phyloP scores from a whole-genome alignment of 2,329 filamentous ascomycete genomes.

The Tolypocladium amazonense region DNA sequence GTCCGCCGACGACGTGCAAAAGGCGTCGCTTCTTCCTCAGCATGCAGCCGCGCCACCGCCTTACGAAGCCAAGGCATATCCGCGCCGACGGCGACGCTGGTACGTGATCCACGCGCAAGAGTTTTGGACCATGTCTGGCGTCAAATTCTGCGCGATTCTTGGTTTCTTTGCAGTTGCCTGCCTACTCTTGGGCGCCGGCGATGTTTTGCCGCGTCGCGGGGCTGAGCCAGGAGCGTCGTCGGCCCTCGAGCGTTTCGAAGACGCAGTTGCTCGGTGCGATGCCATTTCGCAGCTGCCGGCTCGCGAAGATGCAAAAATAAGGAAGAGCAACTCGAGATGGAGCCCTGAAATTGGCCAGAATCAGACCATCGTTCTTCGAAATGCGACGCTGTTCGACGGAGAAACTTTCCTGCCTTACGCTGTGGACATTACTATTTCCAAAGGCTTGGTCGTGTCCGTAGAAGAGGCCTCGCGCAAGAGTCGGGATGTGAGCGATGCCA shows the following conservation, averaged over 20 bases:
- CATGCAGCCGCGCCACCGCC: background rate
- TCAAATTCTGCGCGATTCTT: background rate
- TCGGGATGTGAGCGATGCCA: background rate
- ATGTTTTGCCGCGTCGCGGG: background rate
- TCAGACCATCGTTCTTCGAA: background rate
- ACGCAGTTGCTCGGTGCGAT: background rate
- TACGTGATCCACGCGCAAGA: background rate
- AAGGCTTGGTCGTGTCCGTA: background rate
- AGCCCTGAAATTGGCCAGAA: background rate
- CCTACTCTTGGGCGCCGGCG: background rate
- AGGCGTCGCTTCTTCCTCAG: background rate
- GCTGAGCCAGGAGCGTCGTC: background rate
- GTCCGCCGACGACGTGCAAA: background rate
- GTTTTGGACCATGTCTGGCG: background rate
- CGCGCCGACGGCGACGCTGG: background rate
- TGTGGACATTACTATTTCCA: background rate
- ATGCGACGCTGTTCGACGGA: background rate
- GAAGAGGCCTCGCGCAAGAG: background rate
- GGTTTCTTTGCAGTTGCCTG: background rate
- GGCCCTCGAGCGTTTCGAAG: background rate
- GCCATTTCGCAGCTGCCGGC: background rate
- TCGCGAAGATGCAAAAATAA: background rate
- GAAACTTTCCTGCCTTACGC: background rate
- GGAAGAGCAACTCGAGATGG: background rate
- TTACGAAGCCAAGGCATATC: background rate